Percentiles rank a stretch among this genome's conserved stretches.
Conservation (phyloP, 2,329 filamentous ascomycete genomes). For the Fusarium tjaetaba region DNA sequence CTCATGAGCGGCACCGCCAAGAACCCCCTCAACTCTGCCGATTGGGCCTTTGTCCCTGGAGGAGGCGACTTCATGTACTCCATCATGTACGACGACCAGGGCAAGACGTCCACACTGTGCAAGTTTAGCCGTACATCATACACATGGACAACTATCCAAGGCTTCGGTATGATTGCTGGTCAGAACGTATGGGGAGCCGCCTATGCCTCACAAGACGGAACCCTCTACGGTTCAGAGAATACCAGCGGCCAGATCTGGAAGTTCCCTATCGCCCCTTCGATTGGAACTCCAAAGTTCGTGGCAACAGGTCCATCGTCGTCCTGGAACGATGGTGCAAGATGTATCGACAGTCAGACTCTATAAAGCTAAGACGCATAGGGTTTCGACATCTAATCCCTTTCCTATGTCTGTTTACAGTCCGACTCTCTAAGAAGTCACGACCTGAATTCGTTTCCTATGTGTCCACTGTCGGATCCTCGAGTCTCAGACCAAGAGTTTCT, state of each 20-base stretch:
- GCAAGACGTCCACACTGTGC: conserved; percentile 13
- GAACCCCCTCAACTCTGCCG: conserved; percentile 13
- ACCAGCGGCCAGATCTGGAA: conserved; percentile 30
- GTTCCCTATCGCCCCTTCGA: conserved; percentile 32
- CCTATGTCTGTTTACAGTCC: conserved; percentile 17
- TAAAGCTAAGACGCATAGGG: background rate
- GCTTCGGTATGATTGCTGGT: conserved; percentile 12
- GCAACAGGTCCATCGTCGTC: conserved; percentile 19
- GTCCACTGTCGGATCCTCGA: background rate
- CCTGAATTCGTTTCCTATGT: conserved; percentile 11
- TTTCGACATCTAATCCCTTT: conserved; percentile 5
- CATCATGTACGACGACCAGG: conserved; percentile 6
- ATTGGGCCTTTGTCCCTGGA: conserved; percentile 41
- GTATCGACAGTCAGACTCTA: conserved; percentile 33
- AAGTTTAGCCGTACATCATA: conserved; percentile 36
- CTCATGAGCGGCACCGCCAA: conserved; percentile 27
- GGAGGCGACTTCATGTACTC: conserved; percentile 40
- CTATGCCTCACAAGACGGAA: conserved; percentile 35
- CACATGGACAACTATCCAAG: conserved; percentile 28
- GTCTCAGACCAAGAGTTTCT: background rate
- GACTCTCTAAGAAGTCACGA: background rate
- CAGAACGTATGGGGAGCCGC: conserved; percentile 35
- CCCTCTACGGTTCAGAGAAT: conserved; percentile 34
- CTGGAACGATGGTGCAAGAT: conserved; percentile 35
- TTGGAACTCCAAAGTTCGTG: conserved; percentile 20